Base-by-base conservation (phyloP, 1,284 basidiomycete species). In the Bjerkandera adusta region DNA sequence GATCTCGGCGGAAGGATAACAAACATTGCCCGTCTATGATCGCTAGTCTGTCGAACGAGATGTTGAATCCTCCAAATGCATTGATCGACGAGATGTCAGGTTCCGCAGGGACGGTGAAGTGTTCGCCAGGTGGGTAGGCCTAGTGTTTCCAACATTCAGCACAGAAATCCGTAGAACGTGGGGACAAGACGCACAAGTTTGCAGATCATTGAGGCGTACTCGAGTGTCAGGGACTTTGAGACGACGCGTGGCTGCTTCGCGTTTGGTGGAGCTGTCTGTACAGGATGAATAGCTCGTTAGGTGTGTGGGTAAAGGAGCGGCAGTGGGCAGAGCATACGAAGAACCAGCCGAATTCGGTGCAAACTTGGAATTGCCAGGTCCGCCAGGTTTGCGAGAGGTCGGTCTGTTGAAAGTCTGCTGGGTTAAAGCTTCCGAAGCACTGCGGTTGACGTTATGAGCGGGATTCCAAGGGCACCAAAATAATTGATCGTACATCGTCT, bases 301-400 rank as follows among this genome's bases (percentile, higher is more conserved):
- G 15, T 18, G 15, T 7, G 11, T 8, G 4, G 22, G 45, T 27
- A 15, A 43, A 43, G 39, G 18, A 25, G 12, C 16, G 22, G 16
- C 29, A n/a, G 5, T 30, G 36, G 20, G n/a, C n/a, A n/a, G n/a
- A 43, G 52, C 68, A 10, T 57, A 84, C 85, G 1, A 69, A 73
- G 61, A 94, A 92, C 67, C 91, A 97, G 1, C 93, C 93, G 90
- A 92, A 96, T 59, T 94, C 81, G 0, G 87, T 92, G 68, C 91
- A 95, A 50, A 84, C 82, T 67, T 95, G 92, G 75, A 92, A 97
- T 3, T 75, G 63, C 94, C 94, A 97, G 15, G 86, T 69, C 36
- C 91, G 77, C 89, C 90, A 94, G 0, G 73, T 75, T 61, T 87
- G 76, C 45, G 79, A 70, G 8, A 90, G 66, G n/a, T 75, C 76